These are phyloP conservation scores for Aquilaria agallochum DNA, from an alignment of 441 rosid species.

Conservation along the genomic window DNA sequence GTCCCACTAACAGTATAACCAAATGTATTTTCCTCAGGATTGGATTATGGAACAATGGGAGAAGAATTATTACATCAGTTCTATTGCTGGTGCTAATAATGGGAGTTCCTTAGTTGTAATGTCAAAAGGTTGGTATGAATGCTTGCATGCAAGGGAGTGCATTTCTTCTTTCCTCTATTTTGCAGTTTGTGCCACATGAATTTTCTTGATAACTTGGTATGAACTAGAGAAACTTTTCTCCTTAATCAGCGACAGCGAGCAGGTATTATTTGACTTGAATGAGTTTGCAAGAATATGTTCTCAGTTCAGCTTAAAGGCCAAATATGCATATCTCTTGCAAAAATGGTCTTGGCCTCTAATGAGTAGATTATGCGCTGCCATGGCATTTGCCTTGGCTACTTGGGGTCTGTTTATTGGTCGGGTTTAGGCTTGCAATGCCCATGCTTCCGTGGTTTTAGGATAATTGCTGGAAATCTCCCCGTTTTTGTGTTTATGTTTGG, in stretches of 20 bases:
- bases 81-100: conserved; percentile 73
- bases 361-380: too few relatives aligned
- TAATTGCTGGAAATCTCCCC: too few relatives aligned
- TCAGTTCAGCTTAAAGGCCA: too few relatives aligned
- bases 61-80: conserved; percentile 71
- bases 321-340: too few relatives aligned
- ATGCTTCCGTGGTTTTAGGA: too few relatives aligned
- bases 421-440: too few relatives aligned
- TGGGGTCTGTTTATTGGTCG: too few relatives aligned
- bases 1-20: conserved; percentile 9
- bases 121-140: conserved; percentile 58
- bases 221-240: not conserved
- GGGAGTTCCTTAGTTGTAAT: conserved; percentile 83
- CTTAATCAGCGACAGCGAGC: not conserved
- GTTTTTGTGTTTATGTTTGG: too few relatives aligned
- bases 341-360: too few relatives aligned
- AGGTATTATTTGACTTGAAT: too few relatives aligned
- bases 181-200: not conserved
- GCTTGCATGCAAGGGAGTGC: not conserved
- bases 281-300: too few relatives aligned
- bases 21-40: conserved; percentile 42
- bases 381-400: too few relatives aligned
- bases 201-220: not conserved
- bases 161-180: not conserved
- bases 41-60: conserved; percentile 95